Percentiles rank a stretch among this genome's conserved stretches.
These are phyloP conservation scores for Trichophyton schoenleinii DNA, from an alignment of 2,329 filamentous ascomycete species.

Conservation along the genomic window DNA sequence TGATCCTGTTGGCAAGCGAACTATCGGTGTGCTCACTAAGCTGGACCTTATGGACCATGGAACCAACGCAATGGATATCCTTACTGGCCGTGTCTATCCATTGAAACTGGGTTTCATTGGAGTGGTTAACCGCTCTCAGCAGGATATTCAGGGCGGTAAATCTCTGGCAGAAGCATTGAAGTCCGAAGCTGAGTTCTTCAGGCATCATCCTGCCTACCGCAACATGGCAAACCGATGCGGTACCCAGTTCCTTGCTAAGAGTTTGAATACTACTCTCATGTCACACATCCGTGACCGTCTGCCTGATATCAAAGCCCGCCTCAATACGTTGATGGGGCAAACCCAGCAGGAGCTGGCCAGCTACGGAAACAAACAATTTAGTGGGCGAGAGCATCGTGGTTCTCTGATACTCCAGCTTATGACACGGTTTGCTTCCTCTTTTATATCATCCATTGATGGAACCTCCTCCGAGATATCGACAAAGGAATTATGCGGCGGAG, in stretches of 20 bases:
- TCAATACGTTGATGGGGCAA: conserved; percentile 99
- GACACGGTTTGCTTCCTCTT: conserved; percentile 94
- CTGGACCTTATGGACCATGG: conserved; percentile 98
- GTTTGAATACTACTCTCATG: conserved; percentile 91
- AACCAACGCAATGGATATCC: conserved; percentile 91
- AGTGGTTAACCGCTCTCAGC: conserved; percentile 93
- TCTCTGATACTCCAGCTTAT: conserved; percentile 92
- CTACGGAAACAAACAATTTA: conserved; percentile 96
- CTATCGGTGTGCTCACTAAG: conserved; percentile 94
- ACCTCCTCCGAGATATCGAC: conserved; percentile 98
- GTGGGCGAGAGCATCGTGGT: conserved; percentile 88
- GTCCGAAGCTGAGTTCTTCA: conserved; percentile 89
- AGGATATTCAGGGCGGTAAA: conserved; percentile 94
- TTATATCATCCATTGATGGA: conserved; percentile 96
- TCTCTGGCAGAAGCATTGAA: conserved; percentile 84
- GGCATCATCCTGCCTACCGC: conserved; percentile 88
- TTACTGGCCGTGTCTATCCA: conserved; percentile 94
- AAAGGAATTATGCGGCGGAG: conserved; percentile 89
- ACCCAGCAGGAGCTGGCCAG: conserved; percentile 96
- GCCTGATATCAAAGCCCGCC: conserved; percentile 91
- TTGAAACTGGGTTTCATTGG: conserved; percentile 96
- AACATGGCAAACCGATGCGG: conserved; percentile 91
- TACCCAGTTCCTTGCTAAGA: conserved; percentile 88
- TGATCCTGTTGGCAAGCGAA: conserved; percentile 83
- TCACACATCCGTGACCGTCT: conserved; percentile 86